Conservation (phyloP, 768 basidiomycete genomes). For the Cyclocybe cylindracea region DNA sequence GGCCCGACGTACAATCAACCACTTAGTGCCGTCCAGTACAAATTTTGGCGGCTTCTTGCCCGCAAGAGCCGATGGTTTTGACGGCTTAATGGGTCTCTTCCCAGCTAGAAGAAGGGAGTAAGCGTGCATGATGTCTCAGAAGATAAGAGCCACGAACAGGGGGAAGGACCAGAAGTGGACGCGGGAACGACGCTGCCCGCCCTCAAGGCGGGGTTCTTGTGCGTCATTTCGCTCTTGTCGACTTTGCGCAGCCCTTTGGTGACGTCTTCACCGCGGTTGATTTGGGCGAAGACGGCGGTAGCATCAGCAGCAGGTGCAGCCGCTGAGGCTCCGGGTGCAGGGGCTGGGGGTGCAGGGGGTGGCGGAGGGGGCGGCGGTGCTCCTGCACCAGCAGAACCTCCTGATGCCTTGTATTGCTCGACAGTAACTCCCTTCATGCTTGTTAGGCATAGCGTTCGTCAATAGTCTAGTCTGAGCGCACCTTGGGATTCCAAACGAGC, state of each 20-base stretch:
- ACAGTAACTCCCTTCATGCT: conserved; percentile 53
- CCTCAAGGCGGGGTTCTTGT: conserved; percentile 93
- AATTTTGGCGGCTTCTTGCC: conserved; percentile 94
- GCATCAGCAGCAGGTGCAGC: conserved; percentile 55
- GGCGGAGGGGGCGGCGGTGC: conserved; percentile 54
- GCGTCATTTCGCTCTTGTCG: conserved; percentile 95
- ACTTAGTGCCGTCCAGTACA: conserved; percentile 89
- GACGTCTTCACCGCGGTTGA: conserved; percentile 88
- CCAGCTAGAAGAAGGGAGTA: conserved; percentile 20
- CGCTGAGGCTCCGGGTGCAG: conserved; percentile 43
- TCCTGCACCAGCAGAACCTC: conserved; percentile 30
- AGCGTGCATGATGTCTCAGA: neutral
- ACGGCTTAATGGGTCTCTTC: conserved; percentile 77
- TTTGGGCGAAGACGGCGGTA: conserved; percentile 84
- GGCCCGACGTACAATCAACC: conserved; percentile 71
- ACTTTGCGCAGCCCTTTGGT: conserved; percentile 93
- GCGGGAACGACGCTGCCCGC: conserved; percentile 54
- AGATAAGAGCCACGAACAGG: conserved; percentile 15
- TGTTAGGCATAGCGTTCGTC: neutral
- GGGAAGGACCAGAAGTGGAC: conserved; percentile 28
- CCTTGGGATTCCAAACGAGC: conserved; percentile 86
- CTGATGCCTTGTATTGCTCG: conserved; percentile 49
- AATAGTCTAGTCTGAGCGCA: conserved; percentile 26
- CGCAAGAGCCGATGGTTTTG: conserved; percentile 79
- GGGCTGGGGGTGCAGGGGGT: conserved; percentile 52